Conservation (phyloP, 2,329 filamentous ascomycete species). For the Corinectria fuckeliana region DNA sequence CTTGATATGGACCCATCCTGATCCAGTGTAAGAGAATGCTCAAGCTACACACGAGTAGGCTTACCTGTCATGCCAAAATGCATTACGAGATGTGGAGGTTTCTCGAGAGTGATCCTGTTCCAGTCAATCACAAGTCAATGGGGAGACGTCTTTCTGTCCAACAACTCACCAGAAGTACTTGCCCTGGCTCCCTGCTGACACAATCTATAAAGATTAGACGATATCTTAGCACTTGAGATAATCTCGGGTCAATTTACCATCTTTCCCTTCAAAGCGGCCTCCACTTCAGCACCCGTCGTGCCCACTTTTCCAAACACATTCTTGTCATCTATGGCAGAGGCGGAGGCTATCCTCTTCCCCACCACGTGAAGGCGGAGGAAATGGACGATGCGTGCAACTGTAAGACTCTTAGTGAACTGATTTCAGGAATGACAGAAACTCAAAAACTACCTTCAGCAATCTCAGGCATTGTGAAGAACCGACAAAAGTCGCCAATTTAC, state of each 20-base stretch:
- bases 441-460: conserved; percentile 63
- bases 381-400: conserved; percentile 84
- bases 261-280: conserved; percentile 75
- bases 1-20: conserved; percentile 86
- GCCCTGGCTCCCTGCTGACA: conserved; percentile 80
- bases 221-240: neutral
- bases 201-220: conserved; percentile 47
- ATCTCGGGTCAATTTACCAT: conserved; percentile 49
- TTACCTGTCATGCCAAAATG: conserved; percentile 78
- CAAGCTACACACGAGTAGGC: neutral
- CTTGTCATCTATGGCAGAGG: conserved; percentile 76
- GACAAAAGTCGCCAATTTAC: neutral
- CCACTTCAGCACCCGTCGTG: conserved; percentile 76
- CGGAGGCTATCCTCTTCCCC: conserved; percentile 76
- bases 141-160: too few species aligned
- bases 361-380: conserved; percentile 84
- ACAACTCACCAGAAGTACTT: conserved; percentile 87
- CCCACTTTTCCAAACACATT: conserved; percentile 93
- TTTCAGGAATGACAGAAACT: neutral
- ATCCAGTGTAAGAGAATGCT: conserved; percentile 5
- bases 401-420: conserved; percentile 6
- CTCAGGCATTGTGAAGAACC: conserved; percentile 60
- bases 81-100: conserved; percentile 85
- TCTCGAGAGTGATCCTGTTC: conserved; percentile 65
- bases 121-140: neutral